Conservation (phyloP, 2,329 filamentous ascomycete genomes). For the Kalmusia sp. region DNA sequence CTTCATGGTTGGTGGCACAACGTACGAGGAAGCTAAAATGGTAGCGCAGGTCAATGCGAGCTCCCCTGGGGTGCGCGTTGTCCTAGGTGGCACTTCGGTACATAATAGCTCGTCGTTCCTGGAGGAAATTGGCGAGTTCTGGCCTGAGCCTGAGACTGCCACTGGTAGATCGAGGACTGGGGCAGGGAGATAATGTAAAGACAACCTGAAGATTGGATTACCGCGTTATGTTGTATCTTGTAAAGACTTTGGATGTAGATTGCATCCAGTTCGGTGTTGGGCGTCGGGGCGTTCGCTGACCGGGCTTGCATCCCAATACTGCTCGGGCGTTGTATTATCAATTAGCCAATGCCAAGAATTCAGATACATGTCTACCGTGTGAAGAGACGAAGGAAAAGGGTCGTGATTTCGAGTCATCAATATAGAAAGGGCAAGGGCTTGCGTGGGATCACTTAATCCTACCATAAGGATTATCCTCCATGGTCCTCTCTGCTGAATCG, state of each 20-base stretch:
- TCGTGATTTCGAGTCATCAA: too few species aligned
- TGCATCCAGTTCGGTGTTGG: too few species aligned
- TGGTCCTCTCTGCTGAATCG: too few species aligned
- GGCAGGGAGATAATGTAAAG: background rate
- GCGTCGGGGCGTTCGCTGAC: background rate
- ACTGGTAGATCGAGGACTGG: constrained; percentile 2
- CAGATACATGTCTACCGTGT: too few species aligned
- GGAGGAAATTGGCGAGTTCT: constrained; percentile 40
- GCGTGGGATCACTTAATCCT: too few species aligned
- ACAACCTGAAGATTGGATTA: background rate
- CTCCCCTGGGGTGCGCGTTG: constrained; percentile 85
- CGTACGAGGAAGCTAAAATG: constrained; percentile 97
- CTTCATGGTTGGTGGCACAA: constrained; percentile 91
- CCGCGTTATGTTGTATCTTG: background rate
- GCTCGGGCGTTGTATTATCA: background rate
- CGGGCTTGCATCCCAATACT: background rate
- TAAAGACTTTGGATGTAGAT: too few species aligned
- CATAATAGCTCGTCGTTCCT: constrained; percentile 89
- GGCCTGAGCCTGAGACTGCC: constrained; percentile 2
- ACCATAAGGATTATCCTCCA: too few species aligned
- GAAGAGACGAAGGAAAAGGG: too few species aligned
- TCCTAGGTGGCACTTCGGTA: constrained; percentile 85
- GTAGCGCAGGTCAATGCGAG: constrained; percentile 93
- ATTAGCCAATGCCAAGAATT: too few species aligned
- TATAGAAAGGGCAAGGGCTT: too few species aligned